These are phyloP conservation scores for Elongisporangium senticosum DNA, from an alignment of 352 stramenopile genomes.

Conservation along the genomic window DNA sequence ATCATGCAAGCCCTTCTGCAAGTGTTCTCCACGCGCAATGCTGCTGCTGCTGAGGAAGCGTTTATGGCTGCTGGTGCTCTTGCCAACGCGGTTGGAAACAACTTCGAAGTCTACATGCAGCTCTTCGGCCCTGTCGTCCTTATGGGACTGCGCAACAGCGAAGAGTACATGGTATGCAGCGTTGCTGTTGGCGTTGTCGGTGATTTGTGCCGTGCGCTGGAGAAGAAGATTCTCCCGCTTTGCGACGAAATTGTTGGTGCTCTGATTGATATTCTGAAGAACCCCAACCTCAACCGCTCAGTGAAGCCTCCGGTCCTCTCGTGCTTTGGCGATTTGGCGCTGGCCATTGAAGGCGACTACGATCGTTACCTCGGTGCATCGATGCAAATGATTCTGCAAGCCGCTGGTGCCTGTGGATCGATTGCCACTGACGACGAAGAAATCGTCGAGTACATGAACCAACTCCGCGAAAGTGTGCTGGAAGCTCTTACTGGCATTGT, in stretches of 20 bases:
- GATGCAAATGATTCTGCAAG: conserved; percentile 83
- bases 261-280: conserved; percentile 95
- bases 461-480: conserved; percentile 92
- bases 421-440: conserved; percentile 95
- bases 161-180: conserved; percentile 96
- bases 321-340: conserved; percentile 96
- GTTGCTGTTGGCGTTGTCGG: conserved; percentile 93
- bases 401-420: conserved; percentile 77
- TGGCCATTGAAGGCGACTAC: conserved; percentile 92
- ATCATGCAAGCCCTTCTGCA: conserved; percentile 96
- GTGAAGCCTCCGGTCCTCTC: conserved; percentile 96
- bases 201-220: conserved; percentile 93
- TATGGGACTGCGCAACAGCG: conserved; percentile 90
- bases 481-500: conserved; percentile 97
- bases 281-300: conserved; percentile 87
- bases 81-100: conserved; percentile 89
- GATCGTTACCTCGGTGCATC: conserved; percentile 82
- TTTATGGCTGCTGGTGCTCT: conserved; percentile 94
- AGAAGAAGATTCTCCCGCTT: conserved; percentile 87
- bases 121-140: conserved; percentile 91
- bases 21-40: conserved; percentile 92
- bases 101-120: conserved; percentile 95
- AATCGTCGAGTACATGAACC: conserved; percentile 97
- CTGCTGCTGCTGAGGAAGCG: conserved; percentile 93
- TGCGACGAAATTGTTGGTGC: conserved; percentile 93